Conservation (phyloP, 371 early-diverging fungal species). For the Dichotomocladium elegans region DNA sequence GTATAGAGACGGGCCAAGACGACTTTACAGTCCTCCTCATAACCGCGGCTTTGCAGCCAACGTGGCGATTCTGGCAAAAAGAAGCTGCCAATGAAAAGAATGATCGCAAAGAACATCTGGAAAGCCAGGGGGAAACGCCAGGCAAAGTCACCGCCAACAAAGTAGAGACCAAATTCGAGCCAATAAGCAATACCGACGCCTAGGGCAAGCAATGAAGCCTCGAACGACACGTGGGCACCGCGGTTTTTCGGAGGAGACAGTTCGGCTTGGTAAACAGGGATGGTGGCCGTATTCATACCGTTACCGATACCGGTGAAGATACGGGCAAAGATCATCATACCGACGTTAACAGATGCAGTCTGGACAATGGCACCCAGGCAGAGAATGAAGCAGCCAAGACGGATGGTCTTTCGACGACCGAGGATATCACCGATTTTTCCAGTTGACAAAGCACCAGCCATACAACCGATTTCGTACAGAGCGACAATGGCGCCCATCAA, state of each 20-base stretch:
- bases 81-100: conserved; percentile 37
- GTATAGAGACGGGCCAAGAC: conserved; percentile 41
- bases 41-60: conserved; percentile 51
- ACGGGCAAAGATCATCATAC: conserved; percentile 41
- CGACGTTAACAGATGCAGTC: conserved; percentile 26
- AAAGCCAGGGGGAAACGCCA: conserved; percentile 48
- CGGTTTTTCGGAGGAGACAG: conserved; percentile 43
- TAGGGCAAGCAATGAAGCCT: conserved; percentile 27
- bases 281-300: conserved; percentile 43
- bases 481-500: conserved; percentile 26
- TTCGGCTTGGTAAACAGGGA: conserved; percentile 49
- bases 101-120: conserved; percentile 39
- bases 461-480: conserved; percentile 32
- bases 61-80: conserved; percentile 58
- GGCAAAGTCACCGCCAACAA: conserved; percentile 25
- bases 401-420: conserved; percentile 34
- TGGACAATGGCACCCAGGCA: conserved; percentile 29
- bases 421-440: conserved; percentile 28
- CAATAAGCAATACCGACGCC: conserved; percentile 40
- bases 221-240: conserved; percentile 37
- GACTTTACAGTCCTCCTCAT: conserved; percentile 33
- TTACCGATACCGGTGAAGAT: conserved; percentile 50
- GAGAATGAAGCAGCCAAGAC: conserved; percentile 30
- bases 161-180: conserved; percentile 39
- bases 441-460: conserved; percentile 23